phyloP scores from a whole-genome alignment of 257 asterid species.

The Solanum bulbocastanum region DNA sequence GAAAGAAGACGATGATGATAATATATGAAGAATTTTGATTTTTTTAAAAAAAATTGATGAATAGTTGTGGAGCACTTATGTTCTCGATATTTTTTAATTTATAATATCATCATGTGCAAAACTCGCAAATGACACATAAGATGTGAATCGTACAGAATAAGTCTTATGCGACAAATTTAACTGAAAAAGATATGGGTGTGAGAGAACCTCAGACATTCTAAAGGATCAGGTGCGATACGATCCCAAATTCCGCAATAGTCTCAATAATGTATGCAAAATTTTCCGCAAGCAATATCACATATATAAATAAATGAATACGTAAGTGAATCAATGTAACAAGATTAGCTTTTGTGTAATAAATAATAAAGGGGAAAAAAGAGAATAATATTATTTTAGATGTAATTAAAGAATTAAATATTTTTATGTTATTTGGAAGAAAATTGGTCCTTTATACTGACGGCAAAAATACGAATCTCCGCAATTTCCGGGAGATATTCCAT shows the following conservation, averaged over 20 bases:
- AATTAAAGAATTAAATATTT: background rate
- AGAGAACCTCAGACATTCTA: too few species aligned
- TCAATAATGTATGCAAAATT: background rate
- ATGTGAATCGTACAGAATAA: too few species aligned
- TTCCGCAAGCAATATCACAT: background rate
- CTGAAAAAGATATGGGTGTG: fast-evolving
- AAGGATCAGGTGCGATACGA: fast-evolving
- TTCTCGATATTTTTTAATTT: background rate
- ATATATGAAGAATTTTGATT: background rate
- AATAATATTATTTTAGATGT: background rate
- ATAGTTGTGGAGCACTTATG: background rate
- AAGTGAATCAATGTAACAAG: background rate
- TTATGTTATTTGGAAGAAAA: background rate
- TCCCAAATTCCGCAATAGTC: background rate
- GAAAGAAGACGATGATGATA: background rate
- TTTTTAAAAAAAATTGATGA: background rate
- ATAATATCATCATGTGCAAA: background rate
- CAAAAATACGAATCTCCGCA: background rate
- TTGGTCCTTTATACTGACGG: background rate
- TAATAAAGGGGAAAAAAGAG: background rate
- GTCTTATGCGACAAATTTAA: background rate
- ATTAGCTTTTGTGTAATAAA: background rate
- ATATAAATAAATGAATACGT: too few species aligned
- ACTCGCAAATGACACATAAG: fast-evolving
- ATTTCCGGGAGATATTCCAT: background rate